Evolutionary conservation across 805 yeast species (phyloP), one percentile per base, ranked within the genome.

Genomic region (Pichia insulana): DNA sequence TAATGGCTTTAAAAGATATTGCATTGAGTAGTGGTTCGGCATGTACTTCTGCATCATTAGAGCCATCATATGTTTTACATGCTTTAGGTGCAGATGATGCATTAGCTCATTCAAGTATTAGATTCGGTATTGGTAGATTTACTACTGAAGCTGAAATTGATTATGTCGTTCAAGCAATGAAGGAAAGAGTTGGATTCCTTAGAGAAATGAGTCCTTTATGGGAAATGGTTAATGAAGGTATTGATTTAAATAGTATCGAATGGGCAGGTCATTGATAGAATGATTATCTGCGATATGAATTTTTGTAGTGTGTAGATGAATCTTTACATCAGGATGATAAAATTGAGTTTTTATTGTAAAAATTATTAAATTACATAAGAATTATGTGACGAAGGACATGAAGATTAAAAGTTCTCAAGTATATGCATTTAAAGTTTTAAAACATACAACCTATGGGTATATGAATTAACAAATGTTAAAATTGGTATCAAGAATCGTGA

Each of bases 221-320:
- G 97, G 98, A 92, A 69, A 89, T 92, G 97, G 96, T 87, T 44
- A 96, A 92, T 65, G 97, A 92, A 52, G 98, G 98, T 52, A 90
- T 92, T 56, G 98, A 92, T 60, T 71, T 92, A 62, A 76, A 83
- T 57, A 74, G 94, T 28, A 92, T 92, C 56, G 95, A 92, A 68
- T 92, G 98, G 98, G 85, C 96, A 46, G 97, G 96, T 51, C 98
- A 92, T 66, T 92, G 37, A 52, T 7, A 13, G 2, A 32, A 3
- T 15, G n/a, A 10, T n/a, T n/a, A n/a, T n/a, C n/a, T n/a, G n/a
- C n/a, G n/a, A n/a, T n/a, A n/a, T n/a, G n/a, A n/a, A n/a, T n/a
- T n/a, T n/a, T n/a, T n/a, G n/a, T n/a, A n/a, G n/a, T n/a, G n/a
- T n/a, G n/a, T 16, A 16, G 16, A 17, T 18, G 18, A 4, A 7